Conservation (phyloP, 257 asterid species). For the Thymus mandschuricus region DNA sequence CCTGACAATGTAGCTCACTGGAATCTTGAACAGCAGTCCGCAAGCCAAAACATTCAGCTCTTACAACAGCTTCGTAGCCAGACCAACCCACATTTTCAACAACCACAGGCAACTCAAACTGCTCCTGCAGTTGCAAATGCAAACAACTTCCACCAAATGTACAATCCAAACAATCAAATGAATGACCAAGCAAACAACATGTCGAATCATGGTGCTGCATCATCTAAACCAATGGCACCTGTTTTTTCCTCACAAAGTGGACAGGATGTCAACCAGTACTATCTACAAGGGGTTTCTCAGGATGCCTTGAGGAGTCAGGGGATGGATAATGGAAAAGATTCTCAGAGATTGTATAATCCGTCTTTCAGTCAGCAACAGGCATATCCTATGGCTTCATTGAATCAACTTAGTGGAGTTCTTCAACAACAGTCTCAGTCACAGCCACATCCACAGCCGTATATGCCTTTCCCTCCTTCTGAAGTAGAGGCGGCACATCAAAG, state of each 20-base stretch:
- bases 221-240: conserved; percentile 50
- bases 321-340: conserved; percentile 56
- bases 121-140: conserved; percentile 43
- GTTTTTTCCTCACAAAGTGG: conserved; percentile 48
- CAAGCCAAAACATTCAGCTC: conserved; percentile 47
- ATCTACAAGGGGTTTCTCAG: conserved; percentile 56
- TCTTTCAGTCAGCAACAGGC: conserved; percentile 53
- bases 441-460: conserved; percentile 53
- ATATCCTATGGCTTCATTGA: conserved; percentile 51
- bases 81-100: conserved; percentile 53
- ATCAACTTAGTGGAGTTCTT: conserved; percentile 48
- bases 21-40: conserved; percentile 52
- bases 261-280: conserved; percentile 56
- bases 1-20: conserved; percentile 54
- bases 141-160: conserved; percentile 47
- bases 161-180: conserved; percentile 46
- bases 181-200: conserved; percentile 45
- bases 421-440: background rate
- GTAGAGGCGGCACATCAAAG: conserved; percentile 45
- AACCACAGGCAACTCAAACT: conserved; percentile 51
- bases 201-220: conserved; percentile 45
- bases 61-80: conserved; percentile 53
- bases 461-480: conserved; percentile 52
- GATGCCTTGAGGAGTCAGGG: conserved; percentile 45
- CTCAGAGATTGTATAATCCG: conserved; percentile 52